Evolutionary conservation across 2,329 filamentous ascomycete species (phyloP).

Genomic region (Cyphellophora attinorum): DNA sequence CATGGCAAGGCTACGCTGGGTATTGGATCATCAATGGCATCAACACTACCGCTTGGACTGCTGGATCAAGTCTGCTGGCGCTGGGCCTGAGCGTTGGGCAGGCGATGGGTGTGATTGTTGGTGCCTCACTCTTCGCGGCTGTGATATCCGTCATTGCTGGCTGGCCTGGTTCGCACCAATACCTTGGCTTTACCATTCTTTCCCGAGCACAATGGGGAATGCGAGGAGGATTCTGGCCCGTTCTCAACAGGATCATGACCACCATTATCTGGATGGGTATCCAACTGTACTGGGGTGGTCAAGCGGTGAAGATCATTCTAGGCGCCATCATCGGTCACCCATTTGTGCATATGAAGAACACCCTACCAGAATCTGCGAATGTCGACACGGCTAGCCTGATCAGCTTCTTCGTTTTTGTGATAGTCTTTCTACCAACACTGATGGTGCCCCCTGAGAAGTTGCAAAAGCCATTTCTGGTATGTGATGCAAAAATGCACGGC

Average conservation of each 20-base stretch:
- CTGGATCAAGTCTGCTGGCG: no score
- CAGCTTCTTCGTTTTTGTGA: not conserved
- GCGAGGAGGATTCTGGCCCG: constrained; percentile 18
- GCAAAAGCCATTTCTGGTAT: not conserved
- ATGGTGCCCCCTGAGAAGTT: not conserved
- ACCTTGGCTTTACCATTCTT: no score
- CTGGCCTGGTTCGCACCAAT: no score
- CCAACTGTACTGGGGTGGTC: constrained; percentile 17
- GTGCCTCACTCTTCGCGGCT: no score
- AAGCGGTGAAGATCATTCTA: constrained; percentile 16
- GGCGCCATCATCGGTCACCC: constrained; percentile 1
- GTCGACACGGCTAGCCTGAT: constrained; percentile 1
- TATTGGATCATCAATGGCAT: no score
- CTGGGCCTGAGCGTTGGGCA: no score
- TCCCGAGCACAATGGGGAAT: constrained; percentile 16
- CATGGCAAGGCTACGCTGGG: no score
- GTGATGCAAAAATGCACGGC: no score
- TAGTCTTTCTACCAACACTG: not conserved
- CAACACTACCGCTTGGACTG: no score
- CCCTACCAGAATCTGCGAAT: not conserved
- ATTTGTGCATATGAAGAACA: constrained; percentile 1
- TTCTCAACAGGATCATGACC: constrained; percentile 14
- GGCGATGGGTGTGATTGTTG: no score
- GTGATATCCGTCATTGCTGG: no score
- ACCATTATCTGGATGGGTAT: constrained; percentile 8